Evolutionary conservation across 2,329 filamentous ascomycete species (phyloP), one percentile per base, ranked within the genome.

Genomic region (Incumbomyces lentus): DNA sequence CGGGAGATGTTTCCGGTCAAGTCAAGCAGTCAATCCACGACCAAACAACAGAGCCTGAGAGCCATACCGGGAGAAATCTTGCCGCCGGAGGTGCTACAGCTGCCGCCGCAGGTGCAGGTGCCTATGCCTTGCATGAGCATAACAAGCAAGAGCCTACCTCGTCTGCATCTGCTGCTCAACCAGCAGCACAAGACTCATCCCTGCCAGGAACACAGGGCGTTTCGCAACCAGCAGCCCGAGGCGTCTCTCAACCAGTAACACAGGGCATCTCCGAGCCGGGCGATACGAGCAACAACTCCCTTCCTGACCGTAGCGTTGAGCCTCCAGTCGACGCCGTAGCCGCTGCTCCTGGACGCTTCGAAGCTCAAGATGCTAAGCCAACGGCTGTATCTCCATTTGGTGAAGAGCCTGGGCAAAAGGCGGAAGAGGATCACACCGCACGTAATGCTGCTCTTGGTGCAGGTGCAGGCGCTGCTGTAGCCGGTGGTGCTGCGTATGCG

Each of bases 81-180:
- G 49, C 47, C 16, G 37, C 49, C 7, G 50, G 30, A 31, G 48
- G 35, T 12, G 44, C 16, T 6, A 32, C 42, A 5, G 49, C 45
- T 6, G 48, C 45, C 10, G 52, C 43, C 12, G 52, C 40, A 18
- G 49, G 45, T 8, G 44, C 44, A 14, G 48, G 49, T 30, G 53
- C 53, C 11, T 41, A 47, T 34, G 53, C 51, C 26, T 34, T 48
- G 13, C 49, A 57, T 35, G 49, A 54, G 32, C 37, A 50, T 22
- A 49, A 44, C 31, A 44, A 50, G 26, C 46, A 48, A 11, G 39
- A 51, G 32, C 44, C 44, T 1, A 48, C 31, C 4, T n/a, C 31
- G 12, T 31, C 19, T 7, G 39, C 19, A 5, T 2, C 26, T 13
- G 18, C 7, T 10, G 14, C 17, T 3, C 14, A 33, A 4, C 18